Conservation (phyloP, 768 basidiomycete genomes). For the Russula olivacea region DNA sequence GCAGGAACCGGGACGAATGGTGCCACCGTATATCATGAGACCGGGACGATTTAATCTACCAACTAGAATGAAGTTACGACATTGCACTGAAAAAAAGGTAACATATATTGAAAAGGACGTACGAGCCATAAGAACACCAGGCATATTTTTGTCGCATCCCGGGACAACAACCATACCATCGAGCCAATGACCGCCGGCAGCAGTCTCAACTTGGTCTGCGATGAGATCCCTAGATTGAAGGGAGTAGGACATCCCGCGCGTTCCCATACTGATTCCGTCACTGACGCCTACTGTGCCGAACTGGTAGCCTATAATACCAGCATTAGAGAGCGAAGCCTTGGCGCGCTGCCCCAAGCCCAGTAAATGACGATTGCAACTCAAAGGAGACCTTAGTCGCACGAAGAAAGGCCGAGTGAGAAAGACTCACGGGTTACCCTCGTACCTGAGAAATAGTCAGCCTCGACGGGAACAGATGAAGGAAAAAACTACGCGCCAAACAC, state of each 20-base stretch:
- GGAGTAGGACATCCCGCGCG: slow-evolving; percentile 89
- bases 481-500: slow-evolving; percentile 72
- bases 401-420: background rate
- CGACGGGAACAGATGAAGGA: slow-evolving; percentile 18
- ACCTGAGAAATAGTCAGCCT: slow-evolving; percentile 49
- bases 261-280: slow-evolving; percentile 99
- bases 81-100: slow-evolving; percentile 1
- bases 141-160: slow-evolving; percentile 99
- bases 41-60: slow-evolving; percentile 94
- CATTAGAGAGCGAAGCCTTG: slow-evolving; percentile 67
- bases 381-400: slow-evolving; percentile 2
- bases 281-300: slow-evolving; percentile 97
- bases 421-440: slow-evolving; percentile 96
- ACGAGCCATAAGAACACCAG: slow-evolving; percentile 98
- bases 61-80: slow-evolving; percentile 36
- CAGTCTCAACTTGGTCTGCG: slow-evolving; percentile 94
- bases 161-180: slow-evolving; percentile 97
- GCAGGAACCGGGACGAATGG: slow-evolving; percentile 89
- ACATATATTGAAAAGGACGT: slow-evolving; percentile 33
- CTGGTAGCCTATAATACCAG: slow-evolving; percentile 87
- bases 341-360: slow-evolving; percentile 83
- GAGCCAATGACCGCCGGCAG: slow-evolving; percentile 94
- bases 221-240: slow-evolving; percentile 96
- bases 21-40: slow-evolving; percentile 96
- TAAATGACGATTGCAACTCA: slow-evolving; percentile 91